These are phyloP conservation scores for Aspergillus saccharolyticus DNA, from an alignment of 495 filamentous ascomycete species.

Conservation along the genomic window DNA sequence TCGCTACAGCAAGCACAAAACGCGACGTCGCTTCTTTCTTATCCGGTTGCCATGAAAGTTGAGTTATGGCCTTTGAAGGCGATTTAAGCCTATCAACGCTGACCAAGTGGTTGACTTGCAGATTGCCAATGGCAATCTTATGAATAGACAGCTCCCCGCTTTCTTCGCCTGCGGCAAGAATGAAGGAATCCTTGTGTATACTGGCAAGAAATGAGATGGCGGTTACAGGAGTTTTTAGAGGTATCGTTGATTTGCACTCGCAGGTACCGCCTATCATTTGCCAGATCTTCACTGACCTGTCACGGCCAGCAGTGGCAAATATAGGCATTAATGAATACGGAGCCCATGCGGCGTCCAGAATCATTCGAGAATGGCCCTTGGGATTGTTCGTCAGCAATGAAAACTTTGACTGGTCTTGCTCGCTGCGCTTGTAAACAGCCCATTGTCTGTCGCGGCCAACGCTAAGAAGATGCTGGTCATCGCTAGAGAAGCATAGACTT, in stretches of 20 bases:
- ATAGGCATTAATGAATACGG: constrained; percentile 39
- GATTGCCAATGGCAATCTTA: constrained; percentile 32
- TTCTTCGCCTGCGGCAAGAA: constrained; percentile 63
- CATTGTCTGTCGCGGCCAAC: constrained; percentile 90
- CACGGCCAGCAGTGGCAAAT: constrained; percentile 85
- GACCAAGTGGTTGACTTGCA: constrained; percentile 41
- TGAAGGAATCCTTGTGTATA: constrained; percentile 34
- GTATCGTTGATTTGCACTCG: constrained; percentile 48
- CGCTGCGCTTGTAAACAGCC: constrained; percentile 63
- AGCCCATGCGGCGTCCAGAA: constrained; percentile 79
- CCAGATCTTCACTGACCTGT: constrained; percentile 85
- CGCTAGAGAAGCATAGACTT: constrained; percentile 66
- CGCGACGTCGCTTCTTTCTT: constrained; percentile 12
- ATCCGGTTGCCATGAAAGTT: constrained; percentile 71
- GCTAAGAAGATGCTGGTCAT: constrained; percentile 72
- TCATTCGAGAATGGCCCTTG: constrained; percentile 88
- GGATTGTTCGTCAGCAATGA: constrained; percentile 56
- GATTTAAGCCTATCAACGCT: constrained; percentile 40
- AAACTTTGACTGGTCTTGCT: constrained; percentile 42
- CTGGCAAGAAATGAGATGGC: constrained; percentile 63
- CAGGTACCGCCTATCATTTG: constrained; percentile 31
- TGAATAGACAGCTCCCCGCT: constrained; percentile 42
- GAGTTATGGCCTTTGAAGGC: constrained; percentile 69
- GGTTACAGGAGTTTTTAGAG: constrained; percentile 60
- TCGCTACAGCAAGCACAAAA: constrained; percentile 68